A percentile compares a stretch with the other conserved stretches of the same genome.
These are phyloP conservation scores for Nicotiana paniculata DNA, from an alignment of 257 asterid genomes.

Conservation along the genomic window DNA sequence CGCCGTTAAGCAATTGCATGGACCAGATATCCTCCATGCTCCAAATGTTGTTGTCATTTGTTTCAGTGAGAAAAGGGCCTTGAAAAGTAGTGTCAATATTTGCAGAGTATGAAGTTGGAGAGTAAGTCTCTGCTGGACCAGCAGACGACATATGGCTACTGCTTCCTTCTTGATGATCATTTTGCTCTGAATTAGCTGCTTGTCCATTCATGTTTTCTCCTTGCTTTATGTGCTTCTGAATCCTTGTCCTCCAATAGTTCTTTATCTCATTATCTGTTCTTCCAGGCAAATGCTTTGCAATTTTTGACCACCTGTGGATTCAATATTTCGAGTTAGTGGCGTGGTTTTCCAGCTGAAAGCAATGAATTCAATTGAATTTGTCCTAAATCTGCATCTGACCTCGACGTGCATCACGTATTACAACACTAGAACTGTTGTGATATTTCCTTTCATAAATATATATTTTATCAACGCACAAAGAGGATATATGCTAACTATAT, in stretches of 20 bases:
- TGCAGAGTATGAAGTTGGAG: constrained; percentile 48
- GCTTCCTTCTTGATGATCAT: constrained; percentile 41
- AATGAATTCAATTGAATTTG: neutral
- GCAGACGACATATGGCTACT: constrained; percentile 43
- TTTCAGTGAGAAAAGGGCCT: constrained; percentile 39
- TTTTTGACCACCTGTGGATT: constrained; percentile 81
- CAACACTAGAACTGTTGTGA: neutral
- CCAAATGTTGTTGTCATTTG: constrained; percentile 63
- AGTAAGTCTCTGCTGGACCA: constrained; percentile 48
- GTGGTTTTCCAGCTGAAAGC: neutral
- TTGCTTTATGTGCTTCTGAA: constrained; percentile 67
- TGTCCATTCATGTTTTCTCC: constrained; percentile 18
- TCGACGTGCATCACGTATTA: too few relatives aligned
- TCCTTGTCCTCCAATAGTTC: constrained; percentile 87
- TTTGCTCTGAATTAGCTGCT: constrained; percentile 31
- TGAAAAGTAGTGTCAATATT: constrained; percentile 41
- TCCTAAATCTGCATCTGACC: neutral
- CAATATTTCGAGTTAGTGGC: neutral
- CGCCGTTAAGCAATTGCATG: constrained; percentile 65
- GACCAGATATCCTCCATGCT: constrained; percentile 93
- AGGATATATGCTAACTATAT: neutral
- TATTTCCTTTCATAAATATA: neutral
- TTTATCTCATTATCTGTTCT: constrained; percentile 93
- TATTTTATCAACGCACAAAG: neutral
- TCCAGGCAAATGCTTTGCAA: constrained; percentile 86